A percentile compares a stretch with the other conserved stretches of the same genome.
phyloP scores from a whole-genome alignment of 768 basidiomycete genomes.

The Phylloporus rhodoxanthus region DNA sequence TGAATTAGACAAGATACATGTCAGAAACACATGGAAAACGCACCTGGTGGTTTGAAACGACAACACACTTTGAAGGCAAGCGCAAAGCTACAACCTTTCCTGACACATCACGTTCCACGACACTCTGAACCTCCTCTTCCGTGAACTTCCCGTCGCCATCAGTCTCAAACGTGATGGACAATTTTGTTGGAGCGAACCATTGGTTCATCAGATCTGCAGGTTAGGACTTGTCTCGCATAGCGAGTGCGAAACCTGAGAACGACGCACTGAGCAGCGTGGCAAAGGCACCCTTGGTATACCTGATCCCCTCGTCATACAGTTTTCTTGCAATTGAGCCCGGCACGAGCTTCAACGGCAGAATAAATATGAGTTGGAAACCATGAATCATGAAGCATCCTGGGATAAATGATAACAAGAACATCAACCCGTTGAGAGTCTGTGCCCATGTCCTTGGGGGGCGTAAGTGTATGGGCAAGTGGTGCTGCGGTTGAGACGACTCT shows the following conservation, averaged over 20 bases:
- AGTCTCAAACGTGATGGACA: slow-evolving; percentile 70
- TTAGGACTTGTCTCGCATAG: background rate
- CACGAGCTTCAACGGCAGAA: slow-evolving; percentile 61
- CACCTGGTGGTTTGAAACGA: slow-evolving; percentile 94
- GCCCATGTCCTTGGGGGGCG: slow-evolving; percentile 53
- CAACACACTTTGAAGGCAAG: slow-evolving; percentile 72
- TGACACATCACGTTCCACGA: slow-evolving; percentile 49
- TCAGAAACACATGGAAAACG: slow-evolving; percentile 7
- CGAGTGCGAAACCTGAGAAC: background rate
- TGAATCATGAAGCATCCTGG: slow-evolving; percentile 65
- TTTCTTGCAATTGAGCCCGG: slow-evolving; percentile 51
- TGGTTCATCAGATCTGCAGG: slow-evolving; percentile 67
- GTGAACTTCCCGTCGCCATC: slow-evolving; percentile 61
- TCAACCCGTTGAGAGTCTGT: slow-evolving; percentile 42
- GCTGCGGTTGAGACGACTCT: slow-evolving; percentile 13
- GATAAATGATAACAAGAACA: slow-evolving; percentile 56
- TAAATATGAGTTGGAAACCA: slow-evolving; percentile 62
- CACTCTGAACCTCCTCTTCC: slow-evolving; percentile 48
- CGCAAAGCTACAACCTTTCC: slow-evolving; percentile 59
- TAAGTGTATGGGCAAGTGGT: slow-evolving; percentile 47
- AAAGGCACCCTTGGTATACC: slow-evolving; percentile 80
- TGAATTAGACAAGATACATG: slow-evolving; percentile 3
- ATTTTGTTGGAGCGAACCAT: slow-evolving; percentile 72
- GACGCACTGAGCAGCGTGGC: slow-evolving; percentile 65
- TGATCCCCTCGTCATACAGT: slow-evolving; percentile 64